Conservation (phyloP, 495 filamentous ascomycete species). For the Tuber microsphaerosporum region DNA sequence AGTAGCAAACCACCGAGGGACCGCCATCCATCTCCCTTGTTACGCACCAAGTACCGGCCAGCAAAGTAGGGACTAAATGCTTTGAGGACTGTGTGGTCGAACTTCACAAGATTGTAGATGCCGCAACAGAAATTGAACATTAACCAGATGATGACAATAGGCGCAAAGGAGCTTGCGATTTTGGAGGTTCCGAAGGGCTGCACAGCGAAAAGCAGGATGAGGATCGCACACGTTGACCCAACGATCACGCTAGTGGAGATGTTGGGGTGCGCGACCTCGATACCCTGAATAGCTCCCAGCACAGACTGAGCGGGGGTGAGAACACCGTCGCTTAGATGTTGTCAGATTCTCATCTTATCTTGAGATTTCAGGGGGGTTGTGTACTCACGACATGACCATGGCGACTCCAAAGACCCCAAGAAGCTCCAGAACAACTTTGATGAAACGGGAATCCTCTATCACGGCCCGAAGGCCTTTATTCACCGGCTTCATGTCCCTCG, state of each 20-base stretch:
- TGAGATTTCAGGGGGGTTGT: no score
- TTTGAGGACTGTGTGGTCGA: slow-evolving; percentile 59
- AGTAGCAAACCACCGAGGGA: slow-evolving; percentile 63
- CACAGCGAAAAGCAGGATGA: slow-evolving; percentile 60
- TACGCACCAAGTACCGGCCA: slow-evolving; percentile 58
- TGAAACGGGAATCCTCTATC: no score
- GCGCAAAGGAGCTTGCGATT: slow-evolving; percentile 59
- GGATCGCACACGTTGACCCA: slow-evolving; percentile 60
- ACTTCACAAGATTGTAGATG: slow-evolving; percentile 61
- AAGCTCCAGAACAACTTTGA: no score
- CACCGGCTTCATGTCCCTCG: no score
- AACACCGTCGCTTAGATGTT: slow-evolving; percentile 50
- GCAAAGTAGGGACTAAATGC: slow-evolving; percentile 60
- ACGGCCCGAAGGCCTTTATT: no score
- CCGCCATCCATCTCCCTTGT: slow-evolving; percentile 58
- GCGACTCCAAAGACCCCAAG: no score
- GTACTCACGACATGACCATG: no score
- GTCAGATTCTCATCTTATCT: no score
- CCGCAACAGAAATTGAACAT: slow-evolving; percentile 60
- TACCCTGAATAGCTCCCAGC: slow-evolving; percentile 63
- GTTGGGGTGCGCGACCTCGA: slow-evolving; percentile 48
- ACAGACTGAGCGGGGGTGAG: slow-evolving; percentile 65
- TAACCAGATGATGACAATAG: slow-evolving; percentile 69
- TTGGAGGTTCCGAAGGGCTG: slow-evolving; percentile 65
- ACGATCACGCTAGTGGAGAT: slow-evolving; percentile 53